Evolutionary conservation across 2,329 filamentous ascomycete species (phyloP).

Genomic region (Exophiala spinifera): DNA sequence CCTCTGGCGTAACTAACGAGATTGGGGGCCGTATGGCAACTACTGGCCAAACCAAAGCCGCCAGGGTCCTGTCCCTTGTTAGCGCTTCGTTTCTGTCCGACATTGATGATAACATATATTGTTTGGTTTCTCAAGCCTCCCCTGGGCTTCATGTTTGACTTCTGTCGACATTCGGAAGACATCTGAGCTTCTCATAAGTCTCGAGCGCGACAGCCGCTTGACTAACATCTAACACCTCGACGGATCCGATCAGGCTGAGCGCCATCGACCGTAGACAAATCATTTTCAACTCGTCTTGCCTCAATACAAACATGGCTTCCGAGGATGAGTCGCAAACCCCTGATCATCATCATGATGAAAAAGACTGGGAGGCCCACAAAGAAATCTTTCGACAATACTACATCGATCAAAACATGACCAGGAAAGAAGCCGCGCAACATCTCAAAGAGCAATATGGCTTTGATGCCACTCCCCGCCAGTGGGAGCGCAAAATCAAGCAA

Average conservation of each 20-base stretch:
- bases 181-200: background rate
- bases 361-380: conserved; percentile 28
- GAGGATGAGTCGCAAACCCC: conserved; percentile 21
- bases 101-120: conserved; percentile 1
- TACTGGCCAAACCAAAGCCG: background rate
- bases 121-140: background rate
- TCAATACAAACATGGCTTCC: conserved; percentile 16
- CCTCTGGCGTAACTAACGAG: background rate
- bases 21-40: background rate
- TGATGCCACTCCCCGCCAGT: conserved; percentile 27
- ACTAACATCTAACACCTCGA: background rate
- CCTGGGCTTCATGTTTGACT: background rate
- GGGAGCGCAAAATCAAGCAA: conserved; percentile 30
- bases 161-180: background rate
- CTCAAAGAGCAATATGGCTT: conserved; percentile 25
- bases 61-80: background rate
- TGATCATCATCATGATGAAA: conserved; percentile 25
- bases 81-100: conserved; percentile 7
- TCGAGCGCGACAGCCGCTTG: background rate
- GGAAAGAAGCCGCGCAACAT: conserved; percentile 23
- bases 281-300: background rate
- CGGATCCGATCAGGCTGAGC: conserved; percentile 10
- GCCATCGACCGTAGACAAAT: background rate
- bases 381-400: conserved; percentile 26
- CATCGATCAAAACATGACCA: conserved; percentile 27